A percentile compares a stretch with the other conserved stretches of the same genome.
Evolutionary conservation across 2,329 filamentous ascomycete genomes (phyloP).

Genomic region (Hirsutella minnesotensis): DNA sequence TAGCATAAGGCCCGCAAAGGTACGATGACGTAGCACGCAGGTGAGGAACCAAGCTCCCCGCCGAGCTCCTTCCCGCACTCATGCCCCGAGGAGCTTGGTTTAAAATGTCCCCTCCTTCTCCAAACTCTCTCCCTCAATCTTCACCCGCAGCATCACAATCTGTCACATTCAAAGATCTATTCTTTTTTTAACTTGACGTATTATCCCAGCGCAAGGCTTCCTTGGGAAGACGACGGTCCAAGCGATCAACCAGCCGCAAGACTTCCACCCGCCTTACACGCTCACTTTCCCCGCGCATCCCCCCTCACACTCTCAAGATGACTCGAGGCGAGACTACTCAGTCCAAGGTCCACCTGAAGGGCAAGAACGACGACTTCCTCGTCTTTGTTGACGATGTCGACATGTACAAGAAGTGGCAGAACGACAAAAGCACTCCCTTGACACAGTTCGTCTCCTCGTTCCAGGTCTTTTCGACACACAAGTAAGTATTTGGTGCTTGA

Average conservation of each 20-base stretch:
- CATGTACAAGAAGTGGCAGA: slow-evolving; percentile 69
- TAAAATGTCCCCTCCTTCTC: neutral
- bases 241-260: too few relatives aligned
- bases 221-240: too few relatives aligned
- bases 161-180: too few relatives aligned
- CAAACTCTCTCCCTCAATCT: neutral
- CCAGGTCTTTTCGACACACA: slow-evolving; percentile 83
- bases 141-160: too few relatives aligned
- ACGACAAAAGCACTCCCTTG: slow-evolving; percentile 66
- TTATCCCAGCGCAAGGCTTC: too few relatives aligned
- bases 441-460: slow-evolving; percentile 78
- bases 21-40: slow-evolving; percentile 12
- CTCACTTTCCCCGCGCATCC: neutral
- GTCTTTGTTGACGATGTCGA: slow-evolving; percentile 48
- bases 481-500: slow-evolving; percentile 43
- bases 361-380: slow-evolving; percentile 46
- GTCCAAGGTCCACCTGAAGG: slow-evolving; percentile 80
- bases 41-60: slow-evolving; percentile 3
- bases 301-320: slow-evolving; percentile 35
- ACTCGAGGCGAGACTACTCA: slow-evolving; percentile 57
- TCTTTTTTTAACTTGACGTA: too few relatives aligned
- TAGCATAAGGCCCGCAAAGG: too few relatives aligned
- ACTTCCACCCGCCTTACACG: slow-evolving; percentile 6
- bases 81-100: neutral
- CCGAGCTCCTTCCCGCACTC: neutral